Conservation (phyloP, 352 stramenopile genomes). For the Pythium aphanidermatum region DNA sequence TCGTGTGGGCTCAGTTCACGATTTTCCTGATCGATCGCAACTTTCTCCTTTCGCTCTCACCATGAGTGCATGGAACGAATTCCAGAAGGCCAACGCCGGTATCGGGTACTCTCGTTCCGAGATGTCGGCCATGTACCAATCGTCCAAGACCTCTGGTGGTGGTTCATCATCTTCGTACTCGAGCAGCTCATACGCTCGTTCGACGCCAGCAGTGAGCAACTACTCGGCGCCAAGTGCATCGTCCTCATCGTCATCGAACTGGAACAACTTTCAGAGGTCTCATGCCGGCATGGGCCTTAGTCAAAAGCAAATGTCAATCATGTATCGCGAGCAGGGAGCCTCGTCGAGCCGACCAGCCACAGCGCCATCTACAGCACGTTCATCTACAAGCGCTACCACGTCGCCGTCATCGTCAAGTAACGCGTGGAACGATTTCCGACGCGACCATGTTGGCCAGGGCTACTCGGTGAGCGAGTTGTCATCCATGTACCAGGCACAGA, state of each 20-base stretch:
- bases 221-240: background rate
- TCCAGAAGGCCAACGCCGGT: background rate
- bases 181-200: background rate
- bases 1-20: no score
- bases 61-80: background rate
- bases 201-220: background rate
- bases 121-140: background rate
- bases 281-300: background rate
- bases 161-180: background rate
- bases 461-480: no score
- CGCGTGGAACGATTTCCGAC: constrained; percentile 9
- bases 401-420: background rate
- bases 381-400: background rate
- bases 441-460: no score
- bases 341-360: no score
- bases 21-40: no score
- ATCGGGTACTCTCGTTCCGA: background rate
- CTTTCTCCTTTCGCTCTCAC: no score
- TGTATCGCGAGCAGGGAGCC: background rate
- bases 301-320: background rate
- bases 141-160: background rate
- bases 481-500: no score
- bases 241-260: constrained; percentile 2
- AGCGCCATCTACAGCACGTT: background rate
- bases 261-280: constrained; percentile 4